Percentiles rank a stretch among this genome's conserved stretches.
These are phyloP conservation scores for Ceriops tagal DNA, from an alignment of 345 rosid species.

Conservation along the genomic window DNA sequence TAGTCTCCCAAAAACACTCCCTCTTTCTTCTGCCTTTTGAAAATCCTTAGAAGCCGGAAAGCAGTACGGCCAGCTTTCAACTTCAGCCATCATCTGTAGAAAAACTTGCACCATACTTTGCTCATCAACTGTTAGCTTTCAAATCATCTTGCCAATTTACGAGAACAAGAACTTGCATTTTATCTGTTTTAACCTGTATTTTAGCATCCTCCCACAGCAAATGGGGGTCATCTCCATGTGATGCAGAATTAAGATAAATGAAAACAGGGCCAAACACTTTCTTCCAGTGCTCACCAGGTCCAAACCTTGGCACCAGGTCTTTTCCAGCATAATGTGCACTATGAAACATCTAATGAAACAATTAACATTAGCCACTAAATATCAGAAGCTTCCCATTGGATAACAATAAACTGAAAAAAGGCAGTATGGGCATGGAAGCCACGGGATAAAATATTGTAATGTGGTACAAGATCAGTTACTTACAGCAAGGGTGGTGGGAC, in stretches of 20 bases:
- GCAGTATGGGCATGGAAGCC: background rate
- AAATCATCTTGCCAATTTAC: conserved; percentile 3
- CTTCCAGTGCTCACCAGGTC: conserved; percentile 79
- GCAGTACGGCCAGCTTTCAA: conserved; percentile 82
- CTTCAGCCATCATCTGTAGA: conserved; percentile 24
- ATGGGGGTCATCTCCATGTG: conserved; percentile 55
- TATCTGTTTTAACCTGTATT: conserved; percentile 39
- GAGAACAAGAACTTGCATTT: conserved; percentile 9
- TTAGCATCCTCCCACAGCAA: conserved; percentile 96
- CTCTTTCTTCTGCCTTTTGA: conserved; percentile 67
- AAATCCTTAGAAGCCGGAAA: conserved; percentile 93
- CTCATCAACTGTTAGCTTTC: conserved; percentile 12
- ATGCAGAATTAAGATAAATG: conserved; percentile 65
- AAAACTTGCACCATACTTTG: conserved; percentile 10
- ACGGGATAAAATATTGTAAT: conserved; percentile 7
- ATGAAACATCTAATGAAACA: conserved; percentile 42
- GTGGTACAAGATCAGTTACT: conserved; percentile 6
- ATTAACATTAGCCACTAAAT: conserved; percentile 12
- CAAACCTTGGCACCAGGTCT: conserved; percentile 60
- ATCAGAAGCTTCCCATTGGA: background rate
- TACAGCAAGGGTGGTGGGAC: conserved; percentile 29
- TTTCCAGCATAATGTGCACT: conserved; percentile 89
- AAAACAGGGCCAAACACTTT: conserved; percentile 94
- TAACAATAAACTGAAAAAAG: background rate
- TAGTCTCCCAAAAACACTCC: conserved; percentile 67